Evolutionary conservation across 1,139 yeast species (phyloP).

Genomic region (Hansenula anomala): DNA sequence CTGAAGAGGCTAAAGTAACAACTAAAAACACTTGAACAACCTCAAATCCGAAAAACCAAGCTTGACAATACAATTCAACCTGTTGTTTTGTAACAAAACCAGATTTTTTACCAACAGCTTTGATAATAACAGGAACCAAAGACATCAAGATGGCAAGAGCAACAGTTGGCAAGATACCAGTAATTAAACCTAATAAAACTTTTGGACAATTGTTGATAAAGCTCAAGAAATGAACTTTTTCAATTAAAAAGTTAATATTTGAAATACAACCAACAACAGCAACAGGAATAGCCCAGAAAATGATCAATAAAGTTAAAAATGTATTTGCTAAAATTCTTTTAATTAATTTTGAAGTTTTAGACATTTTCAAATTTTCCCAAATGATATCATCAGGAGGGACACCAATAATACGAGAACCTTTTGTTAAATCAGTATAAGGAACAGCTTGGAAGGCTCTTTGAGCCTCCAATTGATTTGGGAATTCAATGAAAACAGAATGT

Average conservation of each 20-base stretch:
- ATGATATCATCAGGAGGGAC: conserved; percentile 56
- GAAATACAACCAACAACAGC: conserved; percentile 80
- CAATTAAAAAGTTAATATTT: conserved; percentile 59
- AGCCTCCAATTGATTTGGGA: conserved; percentile 64
- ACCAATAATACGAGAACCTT: conserved; percentile 48
- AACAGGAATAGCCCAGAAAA: conserved; percentile 85
- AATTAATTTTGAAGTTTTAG: conserved; percentile 50
- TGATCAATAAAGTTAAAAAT: conserved; percentile 48
- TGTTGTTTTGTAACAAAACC: conserved; percentile 71
- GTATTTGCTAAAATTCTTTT: conserved; percentile 50
- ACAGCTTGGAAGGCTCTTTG: conserved; percentile 65
- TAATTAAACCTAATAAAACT: conserved; percentile 55
- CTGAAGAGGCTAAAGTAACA: conserved; percentile 76
- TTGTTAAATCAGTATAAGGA: conserved; percentile 27
- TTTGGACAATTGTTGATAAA: conserved; percentile 63
- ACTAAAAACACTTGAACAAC: conserved; percentile 82
- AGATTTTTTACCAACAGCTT: conserved; percentile 63
- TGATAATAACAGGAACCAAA: conserved; percentile 74
- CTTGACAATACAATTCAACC: conserved; percentile 77
- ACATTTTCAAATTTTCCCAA: conserved; percentile 62
- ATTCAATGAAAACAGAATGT: conserved; percentile 65
- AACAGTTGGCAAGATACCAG: conserved; percentile 73
- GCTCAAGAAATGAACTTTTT: conserved; percentile 54
- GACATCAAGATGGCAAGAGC: conserved; percentile 65
- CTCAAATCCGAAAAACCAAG: conserved; percentile 85